These are phyloP conservation scores for Tolypocladium ovalisporum DNA, from an alignment of 2,329 filamentous ascomycete species.

Conservation along the genomic window DNA sequence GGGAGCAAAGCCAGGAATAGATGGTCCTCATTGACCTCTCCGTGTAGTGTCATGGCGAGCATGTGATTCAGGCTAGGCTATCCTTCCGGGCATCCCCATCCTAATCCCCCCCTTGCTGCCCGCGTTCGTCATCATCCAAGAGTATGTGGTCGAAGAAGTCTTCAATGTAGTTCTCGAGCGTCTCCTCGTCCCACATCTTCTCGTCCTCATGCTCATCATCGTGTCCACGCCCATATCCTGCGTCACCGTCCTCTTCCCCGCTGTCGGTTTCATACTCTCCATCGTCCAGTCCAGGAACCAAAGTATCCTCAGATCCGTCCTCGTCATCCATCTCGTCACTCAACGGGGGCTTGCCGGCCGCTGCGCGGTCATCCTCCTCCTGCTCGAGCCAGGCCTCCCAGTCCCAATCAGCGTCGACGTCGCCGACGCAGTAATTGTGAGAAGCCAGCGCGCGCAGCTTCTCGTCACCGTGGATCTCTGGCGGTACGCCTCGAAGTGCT, in stretches of 20 bases:
- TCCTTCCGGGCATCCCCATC: not conserved
- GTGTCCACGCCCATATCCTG: not conserved
- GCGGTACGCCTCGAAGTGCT: conserved; percentile 11
- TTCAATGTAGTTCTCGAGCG: not conserved
- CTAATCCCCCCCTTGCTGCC: not conserved
- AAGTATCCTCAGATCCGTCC: not conserved
- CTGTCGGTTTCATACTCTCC: conserved; percentile 2
- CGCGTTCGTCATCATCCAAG: not conserved
- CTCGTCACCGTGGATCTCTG: conserved; percentile 13
- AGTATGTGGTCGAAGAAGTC: conserved; percentile 1
- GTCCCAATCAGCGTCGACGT: conserved; percentile 8
- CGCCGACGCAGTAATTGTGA: conserved; percentile 7
- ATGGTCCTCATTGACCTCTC: not conserved
- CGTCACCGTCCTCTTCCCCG: conserved; percentile 1
- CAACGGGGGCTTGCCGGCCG: not conserved
- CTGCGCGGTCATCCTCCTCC: conserved; percentile 2
- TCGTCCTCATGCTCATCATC: conserved; percentile 2
- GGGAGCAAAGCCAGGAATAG: not conserved
- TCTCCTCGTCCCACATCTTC: not conserved
- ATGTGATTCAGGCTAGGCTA: too few species aligned
- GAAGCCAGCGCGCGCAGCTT: conserved; percentile 12
- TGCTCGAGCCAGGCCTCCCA: conserved; percentile 12
- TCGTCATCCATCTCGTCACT: not conserved
- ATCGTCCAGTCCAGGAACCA: conserved; percentile 3
- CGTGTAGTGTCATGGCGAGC: not conserved